A percentile compares a stretch with the other conserved stretches of the same genome.
Conservation (phyloP, 2,329 filamentous ascomycete genomes). For the Claviceps sp. region DNA sequence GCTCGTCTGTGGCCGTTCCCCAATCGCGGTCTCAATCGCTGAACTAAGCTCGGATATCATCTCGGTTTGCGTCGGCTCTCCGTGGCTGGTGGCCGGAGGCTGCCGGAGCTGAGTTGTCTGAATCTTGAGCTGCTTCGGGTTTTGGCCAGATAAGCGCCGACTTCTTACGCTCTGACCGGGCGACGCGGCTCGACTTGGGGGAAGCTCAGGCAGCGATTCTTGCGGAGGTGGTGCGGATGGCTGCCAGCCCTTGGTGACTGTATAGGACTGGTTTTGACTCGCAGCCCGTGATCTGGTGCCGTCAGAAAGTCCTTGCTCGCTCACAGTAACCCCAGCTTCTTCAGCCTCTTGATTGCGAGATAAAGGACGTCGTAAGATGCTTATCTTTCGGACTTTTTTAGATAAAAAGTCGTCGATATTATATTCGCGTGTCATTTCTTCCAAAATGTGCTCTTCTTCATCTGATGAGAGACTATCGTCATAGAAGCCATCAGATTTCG, state of each 20-base stretch:
- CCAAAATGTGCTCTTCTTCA: constrained; percentile 65
- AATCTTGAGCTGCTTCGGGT: constrained; percentile 74
- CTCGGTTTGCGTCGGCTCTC: not conserved
- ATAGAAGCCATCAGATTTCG: constrained; percentile 41
- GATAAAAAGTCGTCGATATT: constrained; percentile 74
- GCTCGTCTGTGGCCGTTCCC: constrained; percentile 5
- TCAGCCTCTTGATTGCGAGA: constrained; percentile 66
- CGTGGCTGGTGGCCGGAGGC: constrained; percentile 8
- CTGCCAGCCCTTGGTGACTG: constrained; percentile 9
- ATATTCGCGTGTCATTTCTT: constrained; percentile 79
- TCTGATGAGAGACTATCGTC: constrained; percentile 46
- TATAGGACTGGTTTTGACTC: constrained; percentile 24
- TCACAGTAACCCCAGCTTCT: constrained; percentile 71
- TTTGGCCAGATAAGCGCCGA: constrained; percentile 68
- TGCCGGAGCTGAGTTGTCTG: constrained; percentile 45
- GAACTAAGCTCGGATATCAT: constrained; percentile 5
- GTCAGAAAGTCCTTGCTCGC: constrained; percentile 20
- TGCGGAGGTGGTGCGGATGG: constrained; percentile 34
- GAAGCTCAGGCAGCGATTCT: constrained; percentile 31
- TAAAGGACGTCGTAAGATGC: constrained; percentile 25
- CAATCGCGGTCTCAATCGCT: constrained; percentile 4
- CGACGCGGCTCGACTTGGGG: constrained; percentile 18
- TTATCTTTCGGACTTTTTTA: constrained; percentile 33
- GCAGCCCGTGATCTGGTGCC: constrained; percentile 50
- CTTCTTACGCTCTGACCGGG: constrained; percentile 48